phyloP scores from a whole-genome alignment of 2,329 filamentous ascomycete genomes.

The Penicillium sumatraense region DNA sequence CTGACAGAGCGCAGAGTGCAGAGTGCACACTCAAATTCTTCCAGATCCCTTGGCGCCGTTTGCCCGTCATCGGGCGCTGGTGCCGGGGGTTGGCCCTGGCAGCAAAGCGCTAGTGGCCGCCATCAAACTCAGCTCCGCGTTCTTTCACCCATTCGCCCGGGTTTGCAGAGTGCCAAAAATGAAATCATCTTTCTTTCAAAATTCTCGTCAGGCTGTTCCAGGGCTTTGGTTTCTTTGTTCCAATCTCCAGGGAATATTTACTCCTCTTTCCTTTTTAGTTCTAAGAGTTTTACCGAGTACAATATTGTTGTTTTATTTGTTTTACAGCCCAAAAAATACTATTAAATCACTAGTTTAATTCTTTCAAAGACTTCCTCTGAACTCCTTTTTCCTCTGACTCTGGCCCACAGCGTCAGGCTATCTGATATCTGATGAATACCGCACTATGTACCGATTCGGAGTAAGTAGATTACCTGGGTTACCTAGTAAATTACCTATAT shows the following conservation, averaged over 20 bases:
- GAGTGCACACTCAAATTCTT: neutral
- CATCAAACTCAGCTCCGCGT: constrained; percentile 9
- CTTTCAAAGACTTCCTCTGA: neutral
- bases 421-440: neutral
- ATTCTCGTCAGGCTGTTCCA: neutral
- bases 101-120: constrained; percentile 16
- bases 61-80: constrained; percentile 15
- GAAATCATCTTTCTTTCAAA: neutral
- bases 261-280: neutral
- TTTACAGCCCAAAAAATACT: no score
- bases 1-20: no score
- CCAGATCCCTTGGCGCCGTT: constrained; percentile 14
- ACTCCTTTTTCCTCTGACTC: neutral
- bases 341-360: no score
- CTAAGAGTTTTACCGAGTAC: neutral
- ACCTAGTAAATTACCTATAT: neutral
- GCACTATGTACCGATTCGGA: no score
- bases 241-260: neutral
- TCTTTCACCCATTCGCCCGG: constrained; percentile 6
- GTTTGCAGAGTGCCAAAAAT: neutral
- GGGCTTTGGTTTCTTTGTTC: constrained; percentile 4
- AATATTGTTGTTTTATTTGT: neutral
- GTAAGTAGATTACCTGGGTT: neutral
- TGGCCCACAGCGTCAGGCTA: neutral
- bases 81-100: constrained; percentile 20